Evolutionary conservation across 768 basidiomycete genomes (phyloP).

Genomic region (Auriscalpium orientale): DNA sequence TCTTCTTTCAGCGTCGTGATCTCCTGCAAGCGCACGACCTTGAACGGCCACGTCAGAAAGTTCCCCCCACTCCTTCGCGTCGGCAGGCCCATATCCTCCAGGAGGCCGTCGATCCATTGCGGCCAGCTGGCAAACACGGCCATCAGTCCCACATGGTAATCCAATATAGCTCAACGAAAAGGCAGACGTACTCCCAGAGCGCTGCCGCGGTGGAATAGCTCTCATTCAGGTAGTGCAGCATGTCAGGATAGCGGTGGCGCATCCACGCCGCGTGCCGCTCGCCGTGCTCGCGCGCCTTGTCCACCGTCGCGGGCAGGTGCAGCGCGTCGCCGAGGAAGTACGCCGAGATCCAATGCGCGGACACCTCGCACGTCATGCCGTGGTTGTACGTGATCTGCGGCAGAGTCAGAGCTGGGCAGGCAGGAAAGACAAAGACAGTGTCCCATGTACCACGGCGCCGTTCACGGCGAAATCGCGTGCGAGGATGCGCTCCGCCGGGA

Average conservation of each 20-base stretch:
- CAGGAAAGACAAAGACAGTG: not conserved
- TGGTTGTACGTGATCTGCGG: conserved; percentile 46
- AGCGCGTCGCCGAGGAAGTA: conserved; percentile 49
- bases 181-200: conserved; percentile 38
- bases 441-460: conserved; percentile 42
- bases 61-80: conserved; percentile 50
- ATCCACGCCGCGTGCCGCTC: conserved; percentile 45
- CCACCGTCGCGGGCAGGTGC: conserved; percentile 34
- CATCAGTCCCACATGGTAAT: not conserved
- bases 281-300: conserved; percentile 36
- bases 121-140: conserved; percentile 42
- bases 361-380: conserved; percentile 46
- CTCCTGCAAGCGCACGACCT: conserved; percentile 40
- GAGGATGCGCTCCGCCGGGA: conserved; percentile 49
- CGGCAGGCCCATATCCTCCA: conserved; percentile 49
- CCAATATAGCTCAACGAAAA: not conserved
- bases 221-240: conserved; percentile 42
- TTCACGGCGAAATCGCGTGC: conserved; percentile 54
- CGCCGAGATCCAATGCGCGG: conserved; percentile 55
- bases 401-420: not conserved
- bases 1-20: conserved; percentile 40
- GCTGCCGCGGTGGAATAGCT: conserved; percentile 43
- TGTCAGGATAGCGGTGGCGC: conserved; percentile 44
- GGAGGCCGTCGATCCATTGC: conserved; percentile 44
- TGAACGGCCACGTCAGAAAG: conserved; percentile 59